Conservation (phyloP, 2,329 filamentous ascomycete species). For the Aspergillus hiratsukae region DNA sequence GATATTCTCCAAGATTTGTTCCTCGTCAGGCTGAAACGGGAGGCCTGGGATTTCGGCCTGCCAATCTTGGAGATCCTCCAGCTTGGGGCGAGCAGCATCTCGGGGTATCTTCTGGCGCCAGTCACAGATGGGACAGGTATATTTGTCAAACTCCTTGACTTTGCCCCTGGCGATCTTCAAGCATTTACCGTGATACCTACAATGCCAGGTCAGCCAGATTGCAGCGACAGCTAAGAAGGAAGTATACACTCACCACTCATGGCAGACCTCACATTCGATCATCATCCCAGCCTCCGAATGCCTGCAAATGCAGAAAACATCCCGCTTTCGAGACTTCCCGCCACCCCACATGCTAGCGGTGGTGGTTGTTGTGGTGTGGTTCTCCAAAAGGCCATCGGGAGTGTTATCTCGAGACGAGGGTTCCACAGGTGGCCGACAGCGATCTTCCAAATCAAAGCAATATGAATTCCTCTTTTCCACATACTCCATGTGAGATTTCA, state of each 20-base stretch:
- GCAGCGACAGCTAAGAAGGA: neutral
- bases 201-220: neutral
- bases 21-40: conserved; percentile 94
- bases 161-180: conserved; percentile 96
- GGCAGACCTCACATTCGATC: conserved; percentile 98
- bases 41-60: conserved; percentile 74
- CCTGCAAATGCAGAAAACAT: conserved; percentile 96
- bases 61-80: conserved; percentile 82
- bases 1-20: conserved; percentile 78
- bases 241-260: conserved; percentile 72
- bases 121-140: conserved; percentile 96
- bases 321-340: conserved; percentile 57
- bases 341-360: conserved; percentile 31
- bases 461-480: conserved; percentile 83
- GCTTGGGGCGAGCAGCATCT: conserved; percentile 88
- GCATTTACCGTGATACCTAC: conserved; percentile 94
- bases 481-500: conserved; percentile 90
- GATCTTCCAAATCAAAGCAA: conserved; percentile 89
- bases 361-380: conserved; percentile 13
- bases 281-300: conserved; percentile 95
- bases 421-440: conserved; percentile 83
- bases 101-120: conserved; percentile 95
- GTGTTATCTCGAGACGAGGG: conserved; percentile 80
- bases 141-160: conserved; percentile 97
- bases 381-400: conserved; percentile 54